phyloP scores from a whole-genome alignment of 2,329 filamentous ascomycete species.

The Aspergillus bombycis region DNA sequence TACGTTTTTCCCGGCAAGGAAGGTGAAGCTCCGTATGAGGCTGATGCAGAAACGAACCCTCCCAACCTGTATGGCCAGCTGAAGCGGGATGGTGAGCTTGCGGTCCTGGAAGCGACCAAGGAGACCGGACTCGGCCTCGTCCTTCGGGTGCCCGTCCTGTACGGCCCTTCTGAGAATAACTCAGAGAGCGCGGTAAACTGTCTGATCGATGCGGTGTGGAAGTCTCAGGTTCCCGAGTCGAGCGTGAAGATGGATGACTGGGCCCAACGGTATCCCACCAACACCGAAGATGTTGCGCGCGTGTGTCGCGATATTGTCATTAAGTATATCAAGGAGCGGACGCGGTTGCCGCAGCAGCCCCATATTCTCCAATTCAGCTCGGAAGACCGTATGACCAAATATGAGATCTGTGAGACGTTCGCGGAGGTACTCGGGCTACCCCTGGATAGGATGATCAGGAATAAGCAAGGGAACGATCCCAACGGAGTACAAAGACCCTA shows the following conservation, averaged over 20 bases:
- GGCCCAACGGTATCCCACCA: constrained; percentile 82
- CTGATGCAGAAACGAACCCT: constrained; percentile 64
- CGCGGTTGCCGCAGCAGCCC: constrained; percentile 61
- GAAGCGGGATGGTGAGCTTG: constrained; percentile 72
- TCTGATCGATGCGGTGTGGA: constrained; percentile 75
- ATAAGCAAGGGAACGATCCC: constrained; percentile 72
- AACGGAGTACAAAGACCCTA: constrained; percentile 79
- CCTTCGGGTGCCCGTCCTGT: constrained; percentile 80
- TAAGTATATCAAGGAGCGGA: constrained; percentile 63
- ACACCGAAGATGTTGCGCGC: constrained; percentile 82
- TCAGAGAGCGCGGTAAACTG: constrained; percentile 82
- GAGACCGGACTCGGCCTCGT: constrained; percentile 65
- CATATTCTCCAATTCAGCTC: constrained; percentile 80
- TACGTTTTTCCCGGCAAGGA: constrained; percentile 77
- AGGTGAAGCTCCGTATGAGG: constrained; percentile 83
- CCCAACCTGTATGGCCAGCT: constrained; percentile 79
- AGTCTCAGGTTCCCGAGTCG: constrained; percentile 65
- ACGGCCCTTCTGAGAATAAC: constrained; percentile 72
- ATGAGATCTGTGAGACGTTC: constrained; percentile 79
- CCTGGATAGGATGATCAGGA: constrained; percentile 65
- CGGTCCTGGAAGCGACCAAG: constrained; percentile 65
- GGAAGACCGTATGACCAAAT: constrained; percentile 86
- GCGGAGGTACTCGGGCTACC: constrained; percentile 78
- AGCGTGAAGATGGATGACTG: constrained; percentile 83
- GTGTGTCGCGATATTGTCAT: constrained; percentile 74